These are phyloP conservation scores for Paramecium tetraurelia DNA, from an alignment of 73 alveolate species.

Conservation along the genomic window DNA sequence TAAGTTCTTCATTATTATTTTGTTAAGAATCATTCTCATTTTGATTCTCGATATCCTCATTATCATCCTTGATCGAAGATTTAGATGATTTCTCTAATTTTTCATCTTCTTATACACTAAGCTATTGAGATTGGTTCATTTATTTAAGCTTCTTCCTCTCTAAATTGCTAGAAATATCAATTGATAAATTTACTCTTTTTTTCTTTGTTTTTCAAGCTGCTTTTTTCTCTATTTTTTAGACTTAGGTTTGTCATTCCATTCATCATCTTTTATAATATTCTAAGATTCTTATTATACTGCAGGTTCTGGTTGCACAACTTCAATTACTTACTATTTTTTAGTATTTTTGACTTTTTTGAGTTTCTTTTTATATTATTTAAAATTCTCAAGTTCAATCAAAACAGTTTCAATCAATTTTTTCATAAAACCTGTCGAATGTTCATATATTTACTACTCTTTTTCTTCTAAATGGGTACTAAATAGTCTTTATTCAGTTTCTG, in stretches of 20 bases:
- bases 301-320: neutral
- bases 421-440: neutral
- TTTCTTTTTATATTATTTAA: neutral
- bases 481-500: neutral
- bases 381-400: neutral
- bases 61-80: neutral
- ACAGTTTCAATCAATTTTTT: neutral
- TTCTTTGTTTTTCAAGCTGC: neutral
- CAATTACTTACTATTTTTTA: neutral
- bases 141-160: neutral
- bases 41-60: neutral
- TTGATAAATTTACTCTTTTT: neutral
- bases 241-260: constrained; percentile 10
- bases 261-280: neutral
- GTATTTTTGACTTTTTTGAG: neutral
- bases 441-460: neutral
- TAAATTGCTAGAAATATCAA: neutral
- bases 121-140: neutral
- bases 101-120: neutral
- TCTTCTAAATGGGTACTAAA: neutral
- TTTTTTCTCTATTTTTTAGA: neutral
- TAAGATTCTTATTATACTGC: neutral
- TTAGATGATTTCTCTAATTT: neutral
- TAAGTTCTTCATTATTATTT: neutral
- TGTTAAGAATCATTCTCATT: neutral